phyloP scores from a whole-genome alignment of 805 yeast genomes.

The Wickerhamomyces bovis region DNA sequence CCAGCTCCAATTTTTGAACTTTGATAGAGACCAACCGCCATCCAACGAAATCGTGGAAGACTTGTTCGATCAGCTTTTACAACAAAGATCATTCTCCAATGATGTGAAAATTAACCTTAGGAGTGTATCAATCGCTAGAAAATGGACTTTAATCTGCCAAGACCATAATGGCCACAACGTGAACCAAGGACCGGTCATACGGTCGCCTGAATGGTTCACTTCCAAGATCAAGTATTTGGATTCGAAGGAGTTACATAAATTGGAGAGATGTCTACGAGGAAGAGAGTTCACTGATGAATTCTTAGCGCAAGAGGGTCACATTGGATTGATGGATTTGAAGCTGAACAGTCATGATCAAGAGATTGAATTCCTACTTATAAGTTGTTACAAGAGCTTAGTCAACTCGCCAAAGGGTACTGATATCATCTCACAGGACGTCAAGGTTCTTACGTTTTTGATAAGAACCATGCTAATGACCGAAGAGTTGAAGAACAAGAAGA shows the following conservation, averaged over 20 bases:
- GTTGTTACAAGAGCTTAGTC: slow-evolving; percentile 46
- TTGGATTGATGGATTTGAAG: slow-evolving; percentile 37
- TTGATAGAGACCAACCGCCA: slow-evolving; percentile 25
- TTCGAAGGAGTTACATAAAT: slow-evolving; percentile 17
- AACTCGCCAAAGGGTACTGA: slow-evolving; percentile 24
- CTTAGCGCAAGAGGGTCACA: slow-evolving; percentile 44
- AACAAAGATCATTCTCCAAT: slow-evolving; percentile 16
- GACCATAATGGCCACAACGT: slow-evolving; percentile 10
- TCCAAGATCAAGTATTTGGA: slow-evolving; percentile 11
- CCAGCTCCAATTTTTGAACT: slow-evolving; percentile 19
- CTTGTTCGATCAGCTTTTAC: slow-evolving; percentile 15
- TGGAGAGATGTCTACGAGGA: slow-evolving; percentile 20
- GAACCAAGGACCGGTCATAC: neutral
- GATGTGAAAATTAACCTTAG: slow-evolving; percentile 18
- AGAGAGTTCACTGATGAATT: slow-evolving; percentile 32
- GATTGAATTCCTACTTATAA: slow-evolving; percentile 43
- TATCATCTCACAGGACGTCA: slow-evolving; percentile 19
- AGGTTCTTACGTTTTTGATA: slow-evolving; percentile 30
- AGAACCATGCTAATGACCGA: slow-evolving; percentile 43
- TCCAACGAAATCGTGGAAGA: slow-evolving; percentile 19
- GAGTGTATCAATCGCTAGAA: slow-evolving; percentile 13
- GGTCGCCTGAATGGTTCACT: slow-evolving; percentile 17
- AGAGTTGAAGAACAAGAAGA: slow-evolving; percentile 43
- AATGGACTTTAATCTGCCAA: slow-evolving; percentile 25
- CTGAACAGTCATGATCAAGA: slow-evolving; percentile 44